Evolutionary conservation across 768 basidiomycete species (phyloP).

Genomic region (Tulasnella sp.): DNA sequence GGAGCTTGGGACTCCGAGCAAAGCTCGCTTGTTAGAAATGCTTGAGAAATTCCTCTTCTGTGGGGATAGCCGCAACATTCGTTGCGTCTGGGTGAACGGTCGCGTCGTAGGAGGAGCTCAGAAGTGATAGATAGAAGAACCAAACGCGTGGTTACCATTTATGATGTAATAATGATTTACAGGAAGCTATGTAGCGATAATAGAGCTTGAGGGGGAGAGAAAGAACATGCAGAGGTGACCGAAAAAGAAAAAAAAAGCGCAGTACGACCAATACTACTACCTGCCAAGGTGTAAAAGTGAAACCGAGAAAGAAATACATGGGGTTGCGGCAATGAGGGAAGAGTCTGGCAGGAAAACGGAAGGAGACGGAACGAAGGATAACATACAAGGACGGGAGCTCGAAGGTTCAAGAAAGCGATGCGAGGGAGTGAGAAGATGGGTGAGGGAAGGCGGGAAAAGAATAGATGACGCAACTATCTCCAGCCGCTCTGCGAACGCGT

Average conservation of each 20-base stretch:
- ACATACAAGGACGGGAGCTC: not conserved
- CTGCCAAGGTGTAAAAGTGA: not conserved
- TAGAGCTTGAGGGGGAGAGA: not conserved
- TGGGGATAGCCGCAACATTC: conserved; percentile 78
- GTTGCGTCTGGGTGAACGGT: conserved; percentile 76
- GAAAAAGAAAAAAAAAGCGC: not conserved
- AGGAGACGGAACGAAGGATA: not conserved
- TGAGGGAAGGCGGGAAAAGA: not conserved
- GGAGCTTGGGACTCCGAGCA: conserved; percentile 12
- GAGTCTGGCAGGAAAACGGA: not conserved
- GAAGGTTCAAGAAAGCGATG: not conserved
- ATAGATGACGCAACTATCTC: not conserved
- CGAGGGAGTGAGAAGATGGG: not conserved
- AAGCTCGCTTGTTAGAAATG: conserved; percentile 37
- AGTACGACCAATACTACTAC: not conserved
- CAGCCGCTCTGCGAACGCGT: not conserved
- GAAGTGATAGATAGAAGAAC: not conserved
- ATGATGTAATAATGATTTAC: not conserved
- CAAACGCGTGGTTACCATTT: not conserved
- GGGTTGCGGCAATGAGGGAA: not conserved
- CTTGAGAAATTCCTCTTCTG: conserved; percentile 80
- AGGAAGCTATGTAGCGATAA: not conserved
- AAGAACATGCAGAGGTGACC: not conserved
- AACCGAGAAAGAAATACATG: not conserved
- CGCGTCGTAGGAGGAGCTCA: conserved; percentile 53